Percentiles rank a stretch among this genome's conserved stretches.
phyloP scores from a whole-genome alignment of 192 early-diverging fungal species.

The Coemansia sp. region DNA sequence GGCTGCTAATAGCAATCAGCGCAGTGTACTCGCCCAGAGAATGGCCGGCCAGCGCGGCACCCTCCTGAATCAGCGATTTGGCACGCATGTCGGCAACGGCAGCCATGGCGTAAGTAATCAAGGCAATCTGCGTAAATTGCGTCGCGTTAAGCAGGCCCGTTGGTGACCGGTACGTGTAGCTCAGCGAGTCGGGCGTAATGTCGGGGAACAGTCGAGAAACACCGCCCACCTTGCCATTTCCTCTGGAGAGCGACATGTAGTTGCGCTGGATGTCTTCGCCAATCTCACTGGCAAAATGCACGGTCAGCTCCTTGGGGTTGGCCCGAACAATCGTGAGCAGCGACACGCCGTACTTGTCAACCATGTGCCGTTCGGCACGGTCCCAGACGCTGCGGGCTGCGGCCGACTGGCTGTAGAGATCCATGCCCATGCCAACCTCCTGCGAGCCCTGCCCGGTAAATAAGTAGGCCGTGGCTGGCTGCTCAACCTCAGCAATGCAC shows the following conservation, averaged over 20 bases:
- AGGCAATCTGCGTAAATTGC: slow-evolving; percentile 89
- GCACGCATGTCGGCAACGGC: slow-evolving; percentile 81
- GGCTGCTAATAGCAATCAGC: slow-evolving; percentile 71
- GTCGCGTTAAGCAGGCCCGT: slow-evolving; percentile 83
- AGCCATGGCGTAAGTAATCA: slow-evolving; percentile 81
- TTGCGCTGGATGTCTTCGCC: slow-evolving; percentile 75
- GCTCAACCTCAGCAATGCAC: slow-evolving; percentile 83
- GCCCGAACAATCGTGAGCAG: slow-evolving; percentile 84
- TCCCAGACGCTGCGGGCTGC: slow-evolving; percentile 88
- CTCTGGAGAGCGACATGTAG: slow-evolving; percentile 53
- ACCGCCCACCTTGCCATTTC: neutral
- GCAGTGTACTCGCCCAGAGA: slow-evolving; percentile 90
- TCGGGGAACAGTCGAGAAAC: slow-evolving; percentile 14
- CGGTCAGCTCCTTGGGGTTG: slow-evolving; percentile 60
- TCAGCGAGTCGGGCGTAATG: slow-evolving; percentile 66
- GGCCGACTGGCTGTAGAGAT: slow-evolving; percentile 73
- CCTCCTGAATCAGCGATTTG: slow-evolving; percentile 73
- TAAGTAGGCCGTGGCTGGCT: slow-evolving; percentile 85
- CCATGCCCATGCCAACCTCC: slow-evolving; percentile 94
- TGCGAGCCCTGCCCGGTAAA: slow-evolving; percentile 97
- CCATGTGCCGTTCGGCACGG: slow-evolving; percentile 83
- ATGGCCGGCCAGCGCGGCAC: slow-evolving; percentile 86
- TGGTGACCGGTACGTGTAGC: slow-evolving; percentile 78
- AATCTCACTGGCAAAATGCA: slow-evolving; percentile 81
- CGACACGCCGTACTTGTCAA: slow-evolving; percentile 80